Evolutionary conservation across 108 stramenopile species (phyloP).

Genomic region (Nannochloropsis granulata): DNA sequence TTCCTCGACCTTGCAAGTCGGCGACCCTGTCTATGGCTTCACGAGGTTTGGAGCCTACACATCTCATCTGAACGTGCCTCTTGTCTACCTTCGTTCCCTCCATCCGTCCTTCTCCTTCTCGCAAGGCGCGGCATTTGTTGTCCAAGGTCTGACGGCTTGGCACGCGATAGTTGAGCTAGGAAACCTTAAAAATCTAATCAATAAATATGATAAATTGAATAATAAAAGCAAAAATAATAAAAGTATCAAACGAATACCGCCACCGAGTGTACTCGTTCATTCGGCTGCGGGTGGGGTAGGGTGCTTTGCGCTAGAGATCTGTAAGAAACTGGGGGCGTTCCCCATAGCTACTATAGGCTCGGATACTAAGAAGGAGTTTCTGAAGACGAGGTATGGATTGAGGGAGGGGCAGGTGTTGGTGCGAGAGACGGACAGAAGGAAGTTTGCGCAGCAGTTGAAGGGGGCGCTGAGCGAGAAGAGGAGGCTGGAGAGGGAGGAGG

Average conservation of each 20-base stretch:
- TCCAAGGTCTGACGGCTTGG: background rate
- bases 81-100: background rate
- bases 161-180: background rate
- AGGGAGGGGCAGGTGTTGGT: background rate
- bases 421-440: background rate
- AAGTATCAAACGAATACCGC: background rate
- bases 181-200: background rate
- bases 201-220: background rate
- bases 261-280: background rate
- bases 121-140: background rate
- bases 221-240: background rate
- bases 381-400: background rate
- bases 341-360: background rate
- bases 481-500: background rate
- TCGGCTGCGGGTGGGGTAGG: background rate
- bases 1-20: background rate
- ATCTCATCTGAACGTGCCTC: background rate
- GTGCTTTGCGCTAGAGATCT: background rate
- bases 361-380: background rate
- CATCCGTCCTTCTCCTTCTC: background rate
- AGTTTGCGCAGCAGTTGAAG: background rate
- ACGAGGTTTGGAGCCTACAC: conserved; percentile 2
- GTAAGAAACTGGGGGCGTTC: background rate
- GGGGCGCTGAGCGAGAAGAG: background rate
- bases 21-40: conserved; percentile 1